Percentiles rank a stretch among this genome's conserved stretches.
Conservation (phyloP, 495 filamentous ascomycete species). For the Sordaria brevicollis region DNA sequence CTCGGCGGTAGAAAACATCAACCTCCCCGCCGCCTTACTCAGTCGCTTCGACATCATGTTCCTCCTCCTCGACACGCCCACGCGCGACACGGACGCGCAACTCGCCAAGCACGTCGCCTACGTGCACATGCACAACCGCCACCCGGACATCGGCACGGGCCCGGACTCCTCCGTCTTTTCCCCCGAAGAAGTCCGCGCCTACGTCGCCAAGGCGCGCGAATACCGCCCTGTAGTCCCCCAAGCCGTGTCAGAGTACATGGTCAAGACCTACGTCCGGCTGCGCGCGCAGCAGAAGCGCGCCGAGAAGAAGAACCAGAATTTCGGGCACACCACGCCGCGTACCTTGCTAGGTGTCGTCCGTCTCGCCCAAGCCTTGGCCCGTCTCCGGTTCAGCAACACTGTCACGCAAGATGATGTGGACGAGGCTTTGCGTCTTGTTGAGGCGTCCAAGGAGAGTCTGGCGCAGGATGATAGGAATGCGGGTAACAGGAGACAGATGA, state of each 20-base stretch:
- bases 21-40: slow-evolving; percentile 87
- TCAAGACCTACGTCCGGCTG: slow-evolving; percentile 89
- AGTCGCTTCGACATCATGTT: slow-evolving; percentile 97
- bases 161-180: slow-evolving; percentile 57
- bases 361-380: slow-evolving; percentile 89
- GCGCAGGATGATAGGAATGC: slow-evolving; percentile 51
- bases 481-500: slow-evolving; percentile 54
- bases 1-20: slow-evolving; percentile 97
- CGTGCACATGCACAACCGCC: slow-evolving; percentile 94
- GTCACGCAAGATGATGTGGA: slow-evolving; percentile 92
- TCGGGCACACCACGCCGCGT: slow-evolving; percentile 85
- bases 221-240: slow-evolving; percentile 79
- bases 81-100: slow-evolving; percentile 78
- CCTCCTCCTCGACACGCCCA: slow-evolving; percentile 88
- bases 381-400: slow-evolving; percentile 71
- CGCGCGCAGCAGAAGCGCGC: slow-evolving; percentile 80
- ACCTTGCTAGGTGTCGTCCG: slow-evolving; percentile 87
- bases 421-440: slow-evolving; percentile 81
- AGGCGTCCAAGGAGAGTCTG: slow-evolving; percentile 83
- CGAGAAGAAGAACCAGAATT: slow-evolving; percentile 78
- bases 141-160: slow-evolving; percentile 62
- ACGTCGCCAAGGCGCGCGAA: slow-evolving; percentile 83
- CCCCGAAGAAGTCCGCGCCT: slow-evolving; percentile 86
- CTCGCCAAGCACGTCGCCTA: slow-evolving; percentile 93
- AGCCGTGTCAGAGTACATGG: slow-evolving; percentile 84